These are phyloP conservation scores for Lablab purpureus DNA, from an alignment of 306 rosid species.

Conservation along the genomic window DNA sequence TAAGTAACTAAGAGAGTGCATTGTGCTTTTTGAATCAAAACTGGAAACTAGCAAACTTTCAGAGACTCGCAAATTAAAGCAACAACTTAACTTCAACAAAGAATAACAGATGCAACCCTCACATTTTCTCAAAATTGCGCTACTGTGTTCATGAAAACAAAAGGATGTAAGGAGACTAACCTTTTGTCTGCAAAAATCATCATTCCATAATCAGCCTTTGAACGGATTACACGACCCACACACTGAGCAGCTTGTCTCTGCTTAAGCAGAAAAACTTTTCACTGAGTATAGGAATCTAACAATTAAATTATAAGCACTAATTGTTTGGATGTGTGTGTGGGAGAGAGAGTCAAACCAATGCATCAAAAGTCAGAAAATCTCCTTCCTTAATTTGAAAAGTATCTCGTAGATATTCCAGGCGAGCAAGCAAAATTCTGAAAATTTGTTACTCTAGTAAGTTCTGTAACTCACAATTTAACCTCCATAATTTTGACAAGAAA, in stretches of 20 bases:
- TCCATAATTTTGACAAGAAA: background rate
- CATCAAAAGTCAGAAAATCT: constrained; percentile 95
- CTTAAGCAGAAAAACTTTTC: constrained; percentile 33
- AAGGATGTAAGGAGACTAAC: constrained; percentile 46
- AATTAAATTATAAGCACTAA: constrained; percentile 15
- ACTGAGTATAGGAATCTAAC: constrained; percentile 9
- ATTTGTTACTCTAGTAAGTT: constrained; percentile 33
- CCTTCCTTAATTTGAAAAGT: constrained; percentile 96
- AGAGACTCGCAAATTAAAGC: background rate
- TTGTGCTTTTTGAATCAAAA: constrained; percentile 6
- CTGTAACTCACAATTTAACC: constrained; percentile 14
- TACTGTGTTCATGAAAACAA: constrained; percentile 8
- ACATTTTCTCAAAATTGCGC: background rate
- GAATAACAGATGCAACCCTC: background rate
- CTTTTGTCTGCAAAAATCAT: constrained; percentile 99
- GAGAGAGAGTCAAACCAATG: constrained; percentile 65
- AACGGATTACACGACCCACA: constrained; percentile 94
- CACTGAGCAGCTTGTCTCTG: constrained; percentile 99
- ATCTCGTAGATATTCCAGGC: constrained; percentile 81
- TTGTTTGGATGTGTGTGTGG: background rate
- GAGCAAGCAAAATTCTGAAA: constrained; percentile 89
- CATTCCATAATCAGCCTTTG: constrained; percentile 99
- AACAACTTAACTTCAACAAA: background rate
- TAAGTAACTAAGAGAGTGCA: background rate
- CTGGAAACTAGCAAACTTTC: constrained; percentile 13